Percentiles rank a stretch among this genome's conserved stretches.
Evolutionary conservation across 1,139 yeast species (phyloP).

Genomic region (Torulaspora globosa): DNA sequence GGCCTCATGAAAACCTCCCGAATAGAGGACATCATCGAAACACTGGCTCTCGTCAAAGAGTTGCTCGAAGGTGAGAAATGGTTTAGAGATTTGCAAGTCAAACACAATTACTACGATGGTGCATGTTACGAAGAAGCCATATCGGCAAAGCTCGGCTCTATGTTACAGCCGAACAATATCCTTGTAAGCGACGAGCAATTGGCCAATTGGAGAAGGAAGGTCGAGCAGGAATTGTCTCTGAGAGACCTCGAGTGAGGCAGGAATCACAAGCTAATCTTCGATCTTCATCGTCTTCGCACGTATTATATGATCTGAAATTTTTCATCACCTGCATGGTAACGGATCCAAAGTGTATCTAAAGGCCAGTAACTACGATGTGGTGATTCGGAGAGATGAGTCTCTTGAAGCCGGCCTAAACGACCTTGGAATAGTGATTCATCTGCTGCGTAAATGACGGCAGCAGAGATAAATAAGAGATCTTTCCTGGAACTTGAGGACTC

Average conservation of each 20-base stretch:
- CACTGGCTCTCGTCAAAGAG: conserved; percentile 52
- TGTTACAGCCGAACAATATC: conserved; percentile 32
- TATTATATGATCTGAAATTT: conserved; percentile 11
- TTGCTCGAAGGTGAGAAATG: conserved; percentile 54
- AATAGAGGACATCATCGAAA: conserved; percentile 46
- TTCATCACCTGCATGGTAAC: conserved; percentile 3
- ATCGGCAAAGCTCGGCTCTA: conserved; percentile 32
- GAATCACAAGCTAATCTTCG: background rate
- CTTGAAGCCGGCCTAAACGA: background rate
- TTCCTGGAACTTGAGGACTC: conserved; percentile 13
- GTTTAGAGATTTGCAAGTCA: conserved; percentile 45
- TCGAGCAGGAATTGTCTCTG: conserved; percentile 31
- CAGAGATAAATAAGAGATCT: conserved; percentile 16
- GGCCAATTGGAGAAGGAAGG: conserved; percentile 31
- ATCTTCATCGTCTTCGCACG: background rate
- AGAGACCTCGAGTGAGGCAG: conserved; percentile 13
- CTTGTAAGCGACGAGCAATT: conserved; percentile 34
- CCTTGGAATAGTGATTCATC: background rate
- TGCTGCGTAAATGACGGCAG: conserved; percentile 8
- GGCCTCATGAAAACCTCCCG: conserved; percentile 50
- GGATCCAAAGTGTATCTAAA: background rate
- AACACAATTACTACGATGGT: conserved; percentile 33
- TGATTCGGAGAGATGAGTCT: background rate
- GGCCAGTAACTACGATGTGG: background rate
- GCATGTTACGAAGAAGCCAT: conserved; percentile 28